A percentile compares a stretch with the other conserved stretches of the same genome.
Evolutionary conservation across 1,139 yeast species (phyloP).

Genomic region (Candida smagusa): DNA sequence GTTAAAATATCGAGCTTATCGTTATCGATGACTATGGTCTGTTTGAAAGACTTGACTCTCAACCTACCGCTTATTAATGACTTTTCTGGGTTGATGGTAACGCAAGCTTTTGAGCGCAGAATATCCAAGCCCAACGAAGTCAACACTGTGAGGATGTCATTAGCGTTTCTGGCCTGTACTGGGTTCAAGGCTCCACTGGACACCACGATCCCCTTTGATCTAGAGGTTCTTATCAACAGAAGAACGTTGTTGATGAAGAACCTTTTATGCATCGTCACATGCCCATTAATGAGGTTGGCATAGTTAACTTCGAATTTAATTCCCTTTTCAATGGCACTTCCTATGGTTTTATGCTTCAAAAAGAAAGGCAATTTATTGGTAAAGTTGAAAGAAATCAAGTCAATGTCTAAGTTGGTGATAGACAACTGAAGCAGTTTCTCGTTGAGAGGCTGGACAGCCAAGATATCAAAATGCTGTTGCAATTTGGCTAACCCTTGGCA

Average conservation of each 20-base stretch:
- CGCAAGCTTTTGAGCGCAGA: constrained; percentile 58
- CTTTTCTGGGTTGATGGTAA: constrained; percentile 56
- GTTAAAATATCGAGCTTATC: constrained; percentile 18
- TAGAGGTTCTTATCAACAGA: constrained; percentile 76
- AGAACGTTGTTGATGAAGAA: constrained; percentile 69
- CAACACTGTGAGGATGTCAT: constrained; percentile 67
- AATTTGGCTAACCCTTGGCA: constrained; percentile 67
- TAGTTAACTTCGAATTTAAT: constrained; percentile 79
- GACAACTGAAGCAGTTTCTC: constrained; percentile 80
- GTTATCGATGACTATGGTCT: constrained; percentile 53
- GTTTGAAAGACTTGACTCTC: constrained; percentile 67
- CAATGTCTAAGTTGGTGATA: constrained; percentile 71
- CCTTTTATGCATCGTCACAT: constrained; percentile 39
- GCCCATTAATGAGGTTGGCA: constrained; percentile 46
- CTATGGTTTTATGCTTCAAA: constrained; percentile 77
- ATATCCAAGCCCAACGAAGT: constrained; percentile 67
- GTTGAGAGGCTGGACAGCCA: constrained; percentile 76
- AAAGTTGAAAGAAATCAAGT: constrained; percentile 72
- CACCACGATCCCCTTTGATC: constrained; percentile 75
- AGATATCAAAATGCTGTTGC: constrained; percentile 65
- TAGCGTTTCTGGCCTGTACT: constrained; percentile 57
- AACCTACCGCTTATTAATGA: constrained; percentile 71
- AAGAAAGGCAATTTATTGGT: constrained; percentile 67
- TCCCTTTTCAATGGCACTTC: constrained; percentile 82
- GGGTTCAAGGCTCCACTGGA: constrained; percentile 72